Percentiles rank a stretch among this genome's conserved stretches.
Evolutionary conservation across 768 basidiomycete genomes (phyloP).

Genomic region (Gymnopilus dilepis): DNA sequence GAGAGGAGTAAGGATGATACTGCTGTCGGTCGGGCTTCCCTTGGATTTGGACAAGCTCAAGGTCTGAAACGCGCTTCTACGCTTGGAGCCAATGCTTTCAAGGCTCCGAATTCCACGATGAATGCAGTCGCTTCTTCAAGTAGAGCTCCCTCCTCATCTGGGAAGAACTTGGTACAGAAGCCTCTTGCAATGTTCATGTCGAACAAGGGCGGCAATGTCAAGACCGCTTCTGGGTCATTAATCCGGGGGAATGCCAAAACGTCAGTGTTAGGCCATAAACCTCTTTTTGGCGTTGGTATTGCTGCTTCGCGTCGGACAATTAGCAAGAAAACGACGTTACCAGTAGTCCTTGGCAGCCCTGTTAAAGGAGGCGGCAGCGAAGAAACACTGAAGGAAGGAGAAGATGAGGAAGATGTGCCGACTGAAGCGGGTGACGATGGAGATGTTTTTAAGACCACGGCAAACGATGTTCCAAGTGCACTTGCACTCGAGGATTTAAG

Average conservation of each 20-base stretch:
- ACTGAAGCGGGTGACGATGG: conserved; percentile 7
- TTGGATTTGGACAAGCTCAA: conserved; percentile 19
- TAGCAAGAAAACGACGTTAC: conserved; percentile 52
- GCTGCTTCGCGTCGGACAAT: conserved; percentile 34
- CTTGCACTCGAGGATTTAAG: conserved; percentile 20
- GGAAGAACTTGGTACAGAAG: conserved; percentile 30
- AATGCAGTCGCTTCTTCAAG: conserved; percentile 18
- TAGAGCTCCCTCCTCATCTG: conserved; percentile 6
- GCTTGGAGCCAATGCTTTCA: conserved; percentile 23
- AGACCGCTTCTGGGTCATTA: conserved; percentile 18
- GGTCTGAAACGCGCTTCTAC: conserved; percentile 29
- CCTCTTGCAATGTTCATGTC: conserved; percentile 35
- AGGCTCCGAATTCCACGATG: conserved; percentile 13
- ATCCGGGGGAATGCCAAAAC: conserved; percentile 21
- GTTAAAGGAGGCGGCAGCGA: conserved; percentile 44
- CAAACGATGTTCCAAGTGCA: conserved; percentile 15
- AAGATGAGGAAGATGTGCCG: conserved; percentile 14
- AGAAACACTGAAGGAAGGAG: conserved; percentile 25
- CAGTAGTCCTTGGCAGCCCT: conserved; percentile 54
- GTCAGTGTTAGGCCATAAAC: conserved; percentile 20
- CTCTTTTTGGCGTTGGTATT: conserved; percentile 33
- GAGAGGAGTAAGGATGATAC: conserved; percentile 29
- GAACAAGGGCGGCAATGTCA: conserved; percentile 17
- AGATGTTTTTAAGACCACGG: conserved; percentile 24
- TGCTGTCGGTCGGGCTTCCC: conserved; percentile 22